Conservation (phyloP, 768 basidiomycete species). For the Amanita pseudoporphyria region DNA sequence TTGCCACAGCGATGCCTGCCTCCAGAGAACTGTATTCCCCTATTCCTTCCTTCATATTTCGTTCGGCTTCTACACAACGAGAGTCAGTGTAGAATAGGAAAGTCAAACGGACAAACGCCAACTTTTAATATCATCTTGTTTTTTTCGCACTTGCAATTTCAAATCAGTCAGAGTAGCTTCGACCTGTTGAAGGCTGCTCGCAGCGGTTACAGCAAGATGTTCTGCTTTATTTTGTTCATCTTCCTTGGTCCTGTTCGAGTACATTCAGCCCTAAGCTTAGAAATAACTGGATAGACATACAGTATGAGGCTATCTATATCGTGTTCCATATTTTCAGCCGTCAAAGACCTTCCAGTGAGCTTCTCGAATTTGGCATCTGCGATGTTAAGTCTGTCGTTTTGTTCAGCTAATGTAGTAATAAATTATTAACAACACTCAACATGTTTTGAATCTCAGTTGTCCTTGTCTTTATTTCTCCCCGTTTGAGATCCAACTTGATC, state of each 20-base stretch:
- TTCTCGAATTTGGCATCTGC: conserved; percentile 55
- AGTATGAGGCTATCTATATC: conserved; percentile 49
- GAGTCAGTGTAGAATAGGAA: background rate
- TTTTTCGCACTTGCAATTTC: conserved; percentile 50
- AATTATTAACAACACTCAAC: conserved; percentile 30
- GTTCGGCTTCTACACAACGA: conserved; percentile 34
- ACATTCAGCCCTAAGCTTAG: background rate
- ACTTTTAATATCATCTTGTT: conserved; percentile 60
- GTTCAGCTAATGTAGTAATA: conserved; percentile 4
- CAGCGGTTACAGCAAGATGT: conserved; percentile 32
- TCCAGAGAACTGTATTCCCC: conserved; percentile 27
- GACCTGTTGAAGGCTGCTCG: conserved; percentile 49
- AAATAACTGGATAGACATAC: conserved; percentile 30
- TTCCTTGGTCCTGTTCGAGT: conserved; percentile 52
- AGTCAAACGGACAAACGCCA: conserved; percentile 1
- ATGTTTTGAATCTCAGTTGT: conserved; percentile 54
- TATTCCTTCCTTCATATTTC: conserved; percentile 27
- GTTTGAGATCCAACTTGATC: conserved; percentile 70
- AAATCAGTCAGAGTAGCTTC: conserved; percentile 54
- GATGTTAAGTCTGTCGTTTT: conserved; percentile 44
- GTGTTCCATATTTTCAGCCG: conserved; percentile 60
- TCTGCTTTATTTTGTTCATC: conserved; percentile 43
- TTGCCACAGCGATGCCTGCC: conserved; percentile 37
- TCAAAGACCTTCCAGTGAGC: conserved; percentile 50
- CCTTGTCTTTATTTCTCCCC: conserved; percentile 57